These are phyloP conservation scores for Penicillium sp. DNA, from an alignment of 2,329 filamentous ascomycete species.

Conservation along the genomic window DNA sequence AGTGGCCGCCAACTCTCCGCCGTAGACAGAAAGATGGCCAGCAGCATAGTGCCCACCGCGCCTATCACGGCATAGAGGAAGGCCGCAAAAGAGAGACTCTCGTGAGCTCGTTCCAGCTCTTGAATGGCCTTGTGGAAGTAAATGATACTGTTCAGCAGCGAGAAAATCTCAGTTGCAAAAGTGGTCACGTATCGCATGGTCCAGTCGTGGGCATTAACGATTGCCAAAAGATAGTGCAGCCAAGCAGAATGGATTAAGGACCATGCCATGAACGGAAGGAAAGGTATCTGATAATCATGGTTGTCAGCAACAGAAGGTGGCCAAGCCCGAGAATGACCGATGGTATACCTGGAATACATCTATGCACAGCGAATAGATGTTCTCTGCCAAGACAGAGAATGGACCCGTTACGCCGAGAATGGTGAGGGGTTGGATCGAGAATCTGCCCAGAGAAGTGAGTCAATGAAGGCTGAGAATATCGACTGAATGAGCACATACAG, in stretches of 20 bases:
- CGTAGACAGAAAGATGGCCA: constrained; percentile 63
- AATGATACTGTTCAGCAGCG: constrained; percentile 66
- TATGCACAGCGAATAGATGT: constrained; percentile 61
- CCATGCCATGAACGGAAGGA: constrained; percentile 70
- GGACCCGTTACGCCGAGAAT: constrained; percentile 68
- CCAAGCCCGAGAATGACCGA: neutral
- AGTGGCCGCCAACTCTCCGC: constrained; percentile 63
- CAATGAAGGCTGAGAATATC: neutral
- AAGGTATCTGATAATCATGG: constrained; percentile 40
- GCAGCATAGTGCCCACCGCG: constrained; percentile 62
- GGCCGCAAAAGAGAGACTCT: constrained; percentile 59
- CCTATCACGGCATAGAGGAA: constrained; percentile 68
- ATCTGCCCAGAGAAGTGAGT: constrained; percentile 30
- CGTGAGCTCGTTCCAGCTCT: constrained; percentile 62
- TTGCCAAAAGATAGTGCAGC: constrained; percentile 65
- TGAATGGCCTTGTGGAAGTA: constrained; percentile 69
- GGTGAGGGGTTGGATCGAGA: constrained; percentile 64
- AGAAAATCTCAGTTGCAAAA: constrained; percentile 68
- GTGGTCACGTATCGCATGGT: constrained; percentile 70
- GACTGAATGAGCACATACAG: constrained; percentile 42
- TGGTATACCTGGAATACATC: constrained; percentile 55
- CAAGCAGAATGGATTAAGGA: constrained; percentile 65
- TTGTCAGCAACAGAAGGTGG: neutral
- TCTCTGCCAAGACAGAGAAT: constrained; percentile 67
- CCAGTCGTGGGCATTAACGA: constrained; percentile 70